Evolutionary conservation across 2,329 filamentous ascomycete genomes (phyloP).

Genomic region (Madurella mycetomatis): DNA sequence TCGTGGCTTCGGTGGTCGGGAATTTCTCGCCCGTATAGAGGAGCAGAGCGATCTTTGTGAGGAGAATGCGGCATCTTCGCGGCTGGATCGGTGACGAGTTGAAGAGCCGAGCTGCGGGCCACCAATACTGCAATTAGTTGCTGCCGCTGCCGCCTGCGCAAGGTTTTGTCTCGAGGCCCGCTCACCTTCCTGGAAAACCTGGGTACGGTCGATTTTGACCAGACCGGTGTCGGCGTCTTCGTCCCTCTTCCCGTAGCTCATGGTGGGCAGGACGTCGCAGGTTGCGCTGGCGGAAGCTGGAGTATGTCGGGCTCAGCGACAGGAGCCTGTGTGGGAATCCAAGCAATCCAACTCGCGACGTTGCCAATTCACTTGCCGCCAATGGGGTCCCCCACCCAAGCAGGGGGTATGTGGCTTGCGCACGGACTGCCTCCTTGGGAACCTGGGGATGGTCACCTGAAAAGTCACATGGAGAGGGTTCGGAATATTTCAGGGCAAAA

Average conservation of each 20-base stretch:
- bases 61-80: slow-evolving; percentile 91
- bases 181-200: slow-evolving; percentile 97
- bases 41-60: slow-evolving; percentile 95
- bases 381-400: slow-evolving; percentile 14
- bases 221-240: slow-evolving; percentile 92
- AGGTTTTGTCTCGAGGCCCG: background rate
- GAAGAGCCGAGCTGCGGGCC: slow-evolving; percentile 77
- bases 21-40: slow-evolving; percentile 97
- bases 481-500: too few species aligned
- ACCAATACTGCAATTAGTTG: slow-evolving; percentile 15
- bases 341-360: slow-evolving; percentile 29
- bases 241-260: slow-evolving; percentile 99
- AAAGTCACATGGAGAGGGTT: background rate
- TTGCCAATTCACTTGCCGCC: slow-evolving; percentile 28
- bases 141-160: slow-evolving; percentile 1
- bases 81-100: slow-evolving; percentile 96
- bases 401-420: background rate
- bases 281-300: slow-evolving; percentile 18
- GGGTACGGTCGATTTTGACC: slow-evolving; percentile 95
- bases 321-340: slow-evolving; percentile 17
- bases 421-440: slow-evolving; percentile 8
- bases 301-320: slow-evolving; percentile 18
- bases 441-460: slow-evolving; percentile 1
- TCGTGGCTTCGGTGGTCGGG: slow-evolving; percentile 94
- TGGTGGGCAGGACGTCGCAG: slow-evolving; percentile 45